Evolutionary conservation across 306 rosid species (phyloP), one percentile per base, ranked within the genome.

Genomic region (Vigna trinervia): DNA sequence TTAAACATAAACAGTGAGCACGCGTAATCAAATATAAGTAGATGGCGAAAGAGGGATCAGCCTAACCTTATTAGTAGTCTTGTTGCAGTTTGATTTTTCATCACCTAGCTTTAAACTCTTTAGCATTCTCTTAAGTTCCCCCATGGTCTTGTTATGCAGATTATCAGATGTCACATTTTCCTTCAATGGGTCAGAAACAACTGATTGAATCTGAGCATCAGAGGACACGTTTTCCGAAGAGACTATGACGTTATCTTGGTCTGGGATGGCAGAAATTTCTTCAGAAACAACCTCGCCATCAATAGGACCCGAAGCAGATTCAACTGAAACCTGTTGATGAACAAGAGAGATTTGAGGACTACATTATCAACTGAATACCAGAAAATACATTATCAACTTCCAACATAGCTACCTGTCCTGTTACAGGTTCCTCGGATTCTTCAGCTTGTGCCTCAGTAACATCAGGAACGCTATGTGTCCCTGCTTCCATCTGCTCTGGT

Each of bases 71-170:
- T 1, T 30, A 68, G 9, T 4, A 54, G 11, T 46, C 63, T 56
- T 75, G 43, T 56, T 75, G 43, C 7, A 32, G 23, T 64, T 71
- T 5, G 52, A 0, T 41, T 77, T 81, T 13, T 23, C 81, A 7
- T n/a, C 81, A 9, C 68, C 82, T 8, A 80, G 60, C 3, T 50
- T 54, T 5, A 83, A 8, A n/a, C 57, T 8, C 61, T 54, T 90
- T 34, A 89, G 48, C 88, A 66, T 58, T 78, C 84, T 91, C 75
- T 1, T 82, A 4, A 94, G 91, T 86, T 67, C 73, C 83, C 94
- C 66, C 3, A 90, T 15, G 73, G 96, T 94, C 63, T 10, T 46
- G 0, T 23, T 59, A 0, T 46, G 9, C 0, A 74, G 53, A 17
- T 71, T 69, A 20, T 46, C 63, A 4, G 13, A 4, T 20, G 10